Evolutionary conservation across 2,329 filamentous ascomycete species (phyloP), one percentile per base, ranked within the genome.

Genomic region (Rachicladosporium sp.): DNA sequence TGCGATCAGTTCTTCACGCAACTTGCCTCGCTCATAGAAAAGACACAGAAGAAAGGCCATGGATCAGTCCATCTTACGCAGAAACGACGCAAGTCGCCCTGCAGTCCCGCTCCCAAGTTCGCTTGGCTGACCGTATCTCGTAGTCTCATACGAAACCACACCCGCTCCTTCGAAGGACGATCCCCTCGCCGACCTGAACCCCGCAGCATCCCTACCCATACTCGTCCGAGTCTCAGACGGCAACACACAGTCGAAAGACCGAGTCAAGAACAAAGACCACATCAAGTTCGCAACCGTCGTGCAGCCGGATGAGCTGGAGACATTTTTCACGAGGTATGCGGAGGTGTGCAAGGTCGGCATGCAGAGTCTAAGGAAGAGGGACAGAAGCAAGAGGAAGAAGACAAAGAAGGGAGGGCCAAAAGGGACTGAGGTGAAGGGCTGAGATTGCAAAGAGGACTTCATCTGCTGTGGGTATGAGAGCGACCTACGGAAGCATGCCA

Each of bases 261-360:
- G 62, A 37, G 62, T 61, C 51, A 67, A 63, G 45, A 69, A 71
- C 40, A 60, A 67, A 31, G 79, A 80, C 49, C 78, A 76, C 52
- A 63, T 83, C 49, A 93, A 88, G 61, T 58, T 95, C 19, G 85
- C 84, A 2, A 96, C 91, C 0, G 62, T 94, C 0, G 87, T 96
- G 1, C 71, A 81, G 40, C 76, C 82, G 1, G 75, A 80, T 42
- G 76, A 81, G 4, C 60, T 96, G 8, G 87, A 93, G 39, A 67
- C 61, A 0, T 98, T 98, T 57, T 98, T 87, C 60, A 66, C 69
- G 23, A 72, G 76, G 37, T 98, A 96, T 65, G 88, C 87, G 13
- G 91, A 96, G 50, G 72, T 87, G 3, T 95, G 88, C 65, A 95
- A 93, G 67, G 68, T 72, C 0, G 86, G 87, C 4, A 95, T 96